Evolutionary conservation across 768 basidiomycete genomes (phyloP).

Genomic region (Xanthoconium stramineum): DNA sequence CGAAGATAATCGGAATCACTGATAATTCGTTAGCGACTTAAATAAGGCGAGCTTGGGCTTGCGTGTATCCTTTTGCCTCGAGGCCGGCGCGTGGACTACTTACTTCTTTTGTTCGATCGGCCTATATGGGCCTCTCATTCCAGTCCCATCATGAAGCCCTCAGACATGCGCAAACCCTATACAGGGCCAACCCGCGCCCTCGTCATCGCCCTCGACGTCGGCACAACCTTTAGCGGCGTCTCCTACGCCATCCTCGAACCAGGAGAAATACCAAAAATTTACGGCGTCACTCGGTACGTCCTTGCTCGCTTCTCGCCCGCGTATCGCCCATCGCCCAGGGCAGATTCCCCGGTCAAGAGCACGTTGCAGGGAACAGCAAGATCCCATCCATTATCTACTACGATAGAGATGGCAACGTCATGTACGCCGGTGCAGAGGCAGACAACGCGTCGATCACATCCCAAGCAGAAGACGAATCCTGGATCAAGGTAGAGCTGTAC

Average conservation of each 20-base stretch:
- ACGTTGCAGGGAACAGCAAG: conserved; percentile 82
- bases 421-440: conserved; percentile 75
- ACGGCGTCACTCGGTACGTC: conserved; percentile 71
- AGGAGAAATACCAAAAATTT: conserved; percentile 75
- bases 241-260: conserved; percentile 84
- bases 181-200: conserved; percentile 59
- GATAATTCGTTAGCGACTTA: conserved; percentile 5
- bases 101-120: too few species aligned
- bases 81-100: conserved; percentile 3
- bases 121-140: neutral
- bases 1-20: neutral
- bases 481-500: conserved; percentile 75
- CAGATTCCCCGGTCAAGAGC: conserved; percentile 83
- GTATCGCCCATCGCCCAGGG: conserved; percentile 15
- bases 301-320: neutral
- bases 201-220: conserved; percentile 77
- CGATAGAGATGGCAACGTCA: conserved; percentile 60
- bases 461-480: conserved; percentile 72
- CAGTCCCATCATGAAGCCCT: conserved; percentile 44
- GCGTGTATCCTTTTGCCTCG: conserved; percentile 20
- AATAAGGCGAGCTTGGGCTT: conserved; percentile 20
- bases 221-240: conserved; percentile 80
- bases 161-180: conserved; percentile 73
- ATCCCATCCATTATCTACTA: conserved; percentile 79
- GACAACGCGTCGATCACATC: conserved; percentile 55